Evolutionary conservation across 768 basidiomycete genomes (phyloP), one percentile per base, ranked within the genome.

Genomic region (Hericium alpestre): DNA sequence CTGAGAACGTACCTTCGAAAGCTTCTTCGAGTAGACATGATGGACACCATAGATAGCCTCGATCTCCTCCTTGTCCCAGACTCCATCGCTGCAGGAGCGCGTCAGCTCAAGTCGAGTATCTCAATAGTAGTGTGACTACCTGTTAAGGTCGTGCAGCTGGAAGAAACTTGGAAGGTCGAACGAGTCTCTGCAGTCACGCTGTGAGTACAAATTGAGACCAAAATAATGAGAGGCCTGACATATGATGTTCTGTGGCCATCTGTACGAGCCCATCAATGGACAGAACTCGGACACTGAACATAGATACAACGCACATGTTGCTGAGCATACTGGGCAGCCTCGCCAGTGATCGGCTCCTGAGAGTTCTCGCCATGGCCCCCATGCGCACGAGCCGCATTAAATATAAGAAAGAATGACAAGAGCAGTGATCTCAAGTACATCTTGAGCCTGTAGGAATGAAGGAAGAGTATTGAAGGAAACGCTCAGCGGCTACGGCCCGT

Each of bases 11-110:
- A 79, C 87, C 77, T 82, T 85, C 37, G 84, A 89, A 71, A 86
- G 81, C 72, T 86, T 86, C 74, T 85, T 85, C 47, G 86, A 88
- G 68, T 87, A 90, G 56, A 92, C 78, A 65, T 97, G 94, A 69
- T 96, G 93, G 8, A 97, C 87, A 54, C 95, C 95, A 63, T 99
- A 99, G 40, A 99, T 83, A 18, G 93, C 93, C 70, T 96, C 88
- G 59, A 99, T 87, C 69, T 99, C 95, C 55, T 84, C 84, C 58
- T 76, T 75, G 67, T 90, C 86, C 85, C 92, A 92, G 54, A 79
- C 65, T 0, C 90, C 90, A 65, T 98, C 83, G 40, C 87, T 90
- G 2, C 49, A 47, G 43, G 11, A 10, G 38, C 22, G 23, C 41
- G 53, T 52, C 52, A 51, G 51, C 23, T 60, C 58, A 49, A 32